Evolutionary conservation across 805 yeast species (phyloP).

Genomic region (Starmera caribaea): DNA sequence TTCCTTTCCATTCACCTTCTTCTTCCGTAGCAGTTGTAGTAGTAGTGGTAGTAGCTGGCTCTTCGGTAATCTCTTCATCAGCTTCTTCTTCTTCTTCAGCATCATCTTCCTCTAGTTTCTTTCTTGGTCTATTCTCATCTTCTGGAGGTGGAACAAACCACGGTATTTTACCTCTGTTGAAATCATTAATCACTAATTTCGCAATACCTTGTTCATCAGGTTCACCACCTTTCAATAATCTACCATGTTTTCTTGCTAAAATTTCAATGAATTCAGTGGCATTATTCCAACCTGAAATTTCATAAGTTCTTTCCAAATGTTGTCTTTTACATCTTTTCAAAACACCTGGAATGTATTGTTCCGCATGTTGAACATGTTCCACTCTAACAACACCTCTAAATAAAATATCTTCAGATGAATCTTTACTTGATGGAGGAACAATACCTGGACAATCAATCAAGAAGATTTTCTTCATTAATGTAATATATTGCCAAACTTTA

Average conservation of each 20-base stretch:
- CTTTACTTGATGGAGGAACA: conserved; percentile 90
- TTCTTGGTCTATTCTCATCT: conserved; percentile 36
- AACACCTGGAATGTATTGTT: conserved; percentile 86
- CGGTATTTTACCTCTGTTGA: conserved; percentile 95
- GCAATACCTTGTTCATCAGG: conserved; percentile 94
- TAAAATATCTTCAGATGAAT: conserved; percentile 82
- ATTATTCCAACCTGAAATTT: conserved; percentile 80
- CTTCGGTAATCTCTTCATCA: conserved; percentile 2
- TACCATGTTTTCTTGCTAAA: conserved; percentile 87
- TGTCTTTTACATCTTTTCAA: conserved; percentile 76
- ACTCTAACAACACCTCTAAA: conserved; percentile 98
- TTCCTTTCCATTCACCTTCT: conserved; percentile 4
- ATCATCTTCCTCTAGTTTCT: conserved; percentile 15
- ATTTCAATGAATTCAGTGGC: conserved; percentile 79
- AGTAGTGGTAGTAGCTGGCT: not conserved
- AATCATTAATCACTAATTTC: conserved; percentile 83
- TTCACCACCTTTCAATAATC: conserved; percentile 93
- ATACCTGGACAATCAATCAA: conserved; percentile 98
- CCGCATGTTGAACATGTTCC: conserved; percentile 94
- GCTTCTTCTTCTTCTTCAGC: conserved; percentile 14
- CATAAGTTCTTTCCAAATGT: conserved; percentile 93
- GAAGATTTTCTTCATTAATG: conserved; percentile 91
- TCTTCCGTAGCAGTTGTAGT: conserved; percentile 5
- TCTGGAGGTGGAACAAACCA: conserved; percentile 96
- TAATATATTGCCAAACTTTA: conserved; percentile 97